Evolutionary conservation across 129 eudicot genomes (phyloP).

Genomic region (Tagetes patula): DNA sequence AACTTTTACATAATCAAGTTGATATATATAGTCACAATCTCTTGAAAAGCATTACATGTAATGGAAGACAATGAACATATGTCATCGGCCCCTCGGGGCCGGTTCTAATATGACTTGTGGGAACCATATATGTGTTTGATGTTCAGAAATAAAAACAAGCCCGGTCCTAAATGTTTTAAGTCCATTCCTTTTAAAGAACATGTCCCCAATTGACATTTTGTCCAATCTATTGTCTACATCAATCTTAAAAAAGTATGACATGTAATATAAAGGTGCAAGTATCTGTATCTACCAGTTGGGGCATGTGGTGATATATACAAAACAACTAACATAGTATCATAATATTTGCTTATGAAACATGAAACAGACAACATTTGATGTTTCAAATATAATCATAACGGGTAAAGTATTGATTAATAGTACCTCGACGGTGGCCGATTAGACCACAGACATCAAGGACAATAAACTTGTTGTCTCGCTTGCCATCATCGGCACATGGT

Average conservation of each 20-base stretch:
- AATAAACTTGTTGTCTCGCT: constrained; percentile 6
- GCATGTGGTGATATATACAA: constrained; percentile 1
- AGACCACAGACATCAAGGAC: not conserved
- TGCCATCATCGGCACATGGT: not conserved
- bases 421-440: not conserved
- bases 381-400: not conserved
- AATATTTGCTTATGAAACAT: not conserved
- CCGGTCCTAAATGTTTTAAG: not conserved
- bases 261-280: not conserved
- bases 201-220: constrained; percentile 1
- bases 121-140: not conserved
- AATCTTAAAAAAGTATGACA: not conserved
- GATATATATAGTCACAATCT: not conserved
- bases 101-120: not conserved
- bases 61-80: not conserved
- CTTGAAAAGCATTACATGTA: not conserved
- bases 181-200: constrained; percentile 1
- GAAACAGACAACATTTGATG: not conserved
- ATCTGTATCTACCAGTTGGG: not conserved
- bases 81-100: constrained; percentile 6
- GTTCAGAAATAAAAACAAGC: not conserved
- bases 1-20: not conserved
- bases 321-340: not conserved
- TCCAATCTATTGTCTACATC: constrained; percentile 12
- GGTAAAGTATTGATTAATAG: not conserved